Evolutionary conservation across 2,329 filamentous ascomycete species (phyloP).

Genomic region (Diplodia seriata): DNA sequence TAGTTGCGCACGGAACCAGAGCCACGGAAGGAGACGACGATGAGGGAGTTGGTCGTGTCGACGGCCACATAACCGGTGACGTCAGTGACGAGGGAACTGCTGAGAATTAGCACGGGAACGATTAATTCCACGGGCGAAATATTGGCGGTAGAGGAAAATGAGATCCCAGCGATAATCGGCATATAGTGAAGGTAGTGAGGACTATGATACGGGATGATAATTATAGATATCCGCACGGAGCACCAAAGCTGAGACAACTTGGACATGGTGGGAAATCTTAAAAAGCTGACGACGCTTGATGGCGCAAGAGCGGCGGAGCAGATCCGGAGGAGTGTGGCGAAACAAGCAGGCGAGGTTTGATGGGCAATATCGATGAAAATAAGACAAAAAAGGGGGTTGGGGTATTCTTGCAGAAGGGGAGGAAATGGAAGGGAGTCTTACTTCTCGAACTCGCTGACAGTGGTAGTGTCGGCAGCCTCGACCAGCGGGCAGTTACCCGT

Average conservation of each 20-base stretch:
- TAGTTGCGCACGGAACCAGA: slow-evolving; percentile 66
- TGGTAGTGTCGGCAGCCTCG: slow-evolving; percentile 54
- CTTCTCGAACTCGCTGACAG: slow-evolving; percentile 58
- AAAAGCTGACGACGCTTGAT: too few relatives aligned
- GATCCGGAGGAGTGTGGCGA: not conserved
- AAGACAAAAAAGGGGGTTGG: not conserved
- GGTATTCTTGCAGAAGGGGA: not conserved
- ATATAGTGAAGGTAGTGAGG: too few relatives aligned
- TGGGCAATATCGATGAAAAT: not conserved
- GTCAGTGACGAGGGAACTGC: slow-evolving; percentile 48
- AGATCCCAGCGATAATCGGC: too few relatives aligned
- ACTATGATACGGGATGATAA: too few relatives aligned
- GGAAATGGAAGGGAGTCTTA: slow-evolving; percentile 40
- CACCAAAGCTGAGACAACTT: too few relatives aligned
- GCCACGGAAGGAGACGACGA: slow-evolving; percentile 68
- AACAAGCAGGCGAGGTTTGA: too few relatives aligned
- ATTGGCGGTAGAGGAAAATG: not conserved
- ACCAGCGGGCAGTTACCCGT: slow-evolving; percentile 58
- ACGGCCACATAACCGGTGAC: slow-evolving; percentile 56
- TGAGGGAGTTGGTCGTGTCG: slow-evolving; percentile 57
- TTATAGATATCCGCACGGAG: too few relatives aligned
- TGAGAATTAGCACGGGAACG: not conserved
- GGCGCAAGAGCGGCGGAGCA: not conserved
- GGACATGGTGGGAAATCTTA: too few relatives aligned
- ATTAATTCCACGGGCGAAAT: not conserved